A percentile compares a stretch with the other conserved stretches of the same genome.
Evolutionary conservation across 2,329 filamentous ascomycete species (phyloP).

Genomic region (Hypoxylon sp.): DNA sequence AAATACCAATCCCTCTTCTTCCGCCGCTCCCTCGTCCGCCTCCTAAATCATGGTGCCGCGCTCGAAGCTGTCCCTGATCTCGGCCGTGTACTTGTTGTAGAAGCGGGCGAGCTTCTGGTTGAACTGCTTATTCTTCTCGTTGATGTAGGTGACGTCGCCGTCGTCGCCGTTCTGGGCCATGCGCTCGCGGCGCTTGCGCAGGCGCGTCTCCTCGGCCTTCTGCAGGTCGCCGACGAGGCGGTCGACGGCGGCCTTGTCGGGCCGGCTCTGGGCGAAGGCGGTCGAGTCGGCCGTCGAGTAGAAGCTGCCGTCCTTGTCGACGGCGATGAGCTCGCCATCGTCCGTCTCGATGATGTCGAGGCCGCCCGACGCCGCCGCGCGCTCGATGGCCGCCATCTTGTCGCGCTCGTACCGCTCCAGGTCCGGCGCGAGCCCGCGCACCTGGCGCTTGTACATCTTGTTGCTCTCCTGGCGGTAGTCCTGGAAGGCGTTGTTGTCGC

Average conservation of each 20-base stretch:
- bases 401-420: slow-evolving; percentile 86
- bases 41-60: slow-evolving; percentile 90
- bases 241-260: slow-evolving; percentile 86
- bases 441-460: slow-evolving; percentile 93
- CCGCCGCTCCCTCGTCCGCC: background rate
- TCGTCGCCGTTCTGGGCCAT: slow-evolving; percentile 82
- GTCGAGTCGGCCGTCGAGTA: slow-evolving; percentile 88
- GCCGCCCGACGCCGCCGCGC: slow-evolving; percentile 82
- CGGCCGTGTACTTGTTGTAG: slow-evolving; percentile 98
- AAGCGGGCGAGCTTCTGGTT: slow-evolving; percentile 96
- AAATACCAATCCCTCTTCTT: slow-evolving; percentile 4
- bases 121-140: slow-evolving; percentile 99
- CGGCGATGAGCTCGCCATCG: slow-evolving; percentile 89
- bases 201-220: slow-evolving; percentile 84
- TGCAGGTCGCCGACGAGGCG: slow-evolving; percentile 84
- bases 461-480: slow-evolving; percentile 87
- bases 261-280: slow-evolving; percentile 83
- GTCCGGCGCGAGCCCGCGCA: slow-evolving; percentile 78
- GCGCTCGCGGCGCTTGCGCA: slow-evolving; percentile 86
- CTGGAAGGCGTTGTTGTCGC: slow-evolving; percentile 87
- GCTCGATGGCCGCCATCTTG: slow-evolving; percentile 84
- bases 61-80: slow-evolving; percentile 98
- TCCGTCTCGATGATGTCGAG: slow-evolving; percentile 96
- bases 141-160: slow-evolving; percentile 96
- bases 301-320: slow-evolving; percentile 90